A percentile compares a stretch with the other conserved stretches of the same genome.
Conservation (phyloP, 192 early-diverging fungal genomes). For the Coemansia sp. region DNA sequence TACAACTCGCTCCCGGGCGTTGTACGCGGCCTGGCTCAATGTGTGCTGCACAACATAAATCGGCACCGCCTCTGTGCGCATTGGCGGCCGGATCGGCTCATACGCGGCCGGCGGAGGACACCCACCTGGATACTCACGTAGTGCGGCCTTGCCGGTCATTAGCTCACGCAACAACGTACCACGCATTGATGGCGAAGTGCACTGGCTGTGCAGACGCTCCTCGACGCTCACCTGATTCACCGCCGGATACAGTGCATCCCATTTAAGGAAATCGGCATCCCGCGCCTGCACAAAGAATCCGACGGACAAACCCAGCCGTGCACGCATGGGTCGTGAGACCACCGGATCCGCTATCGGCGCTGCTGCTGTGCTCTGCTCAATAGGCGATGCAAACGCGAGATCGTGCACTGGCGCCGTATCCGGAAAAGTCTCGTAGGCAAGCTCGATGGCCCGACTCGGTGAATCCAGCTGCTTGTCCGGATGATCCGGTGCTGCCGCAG, state of each 20-base stretch:
- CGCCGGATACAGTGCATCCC: background rate
- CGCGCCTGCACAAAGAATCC: background rate
- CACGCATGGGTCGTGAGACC: background rate
- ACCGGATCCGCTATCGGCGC: background rate
- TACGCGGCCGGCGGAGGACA: constrained; percentile 18
- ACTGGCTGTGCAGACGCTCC: background rate
- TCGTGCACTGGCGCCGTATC: background rate
- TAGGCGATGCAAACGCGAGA: background rate
- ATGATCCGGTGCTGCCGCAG: background rate
- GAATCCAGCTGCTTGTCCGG: background rate
- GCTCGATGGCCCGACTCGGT: background rate
- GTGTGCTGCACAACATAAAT: constrained; percentile 5
- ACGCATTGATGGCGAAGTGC: background rate
- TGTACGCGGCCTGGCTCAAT: constrained; percentile 1
- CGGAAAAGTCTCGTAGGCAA: background rate
- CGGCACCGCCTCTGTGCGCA: background rate
- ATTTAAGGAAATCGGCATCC: background rate
- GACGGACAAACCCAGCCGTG: background rate
- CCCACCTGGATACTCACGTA: constrained; percentile 19
- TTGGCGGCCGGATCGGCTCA: constrained; percentile 13
- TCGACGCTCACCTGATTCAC: background rate
- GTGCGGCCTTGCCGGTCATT: background rate
- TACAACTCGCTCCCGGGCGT: background rate
- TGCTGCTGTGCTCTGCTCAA: background rate
- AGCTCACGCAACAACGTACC: background rate